A percentile compares a stretch with the other conserved stretches of the same genome.
These are phyloP conservation scores for Aureobasidium sp. DNA, from an alignment of 2,329 filamentous ascomycete species.

Conservation along the genomic window DNA sequence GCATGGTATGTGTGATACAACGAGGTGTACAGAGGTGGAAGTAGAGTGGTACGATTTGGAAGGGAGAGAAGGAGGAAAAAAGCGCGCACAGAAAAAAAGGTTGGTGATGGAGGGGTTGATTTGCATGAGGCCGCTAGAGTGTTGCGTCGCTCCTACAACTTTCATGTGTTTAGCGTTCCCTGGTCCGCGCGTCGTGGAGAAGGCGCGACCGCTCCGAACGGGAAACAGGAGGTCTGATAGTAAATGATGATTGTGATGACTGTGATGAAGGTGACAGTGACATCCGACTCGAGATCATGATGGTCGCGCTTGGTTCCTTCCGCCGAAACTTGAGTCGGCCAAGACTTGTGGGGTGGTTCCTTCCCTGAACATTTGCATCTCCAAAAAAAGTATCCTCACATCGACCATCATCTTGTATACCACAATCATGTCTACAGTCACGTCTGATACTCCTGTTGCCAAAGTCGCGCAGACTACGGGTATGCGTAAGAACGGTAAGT, in stretches of 20 bases:
- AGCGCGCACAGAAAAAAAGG: conserved; percentile 1
- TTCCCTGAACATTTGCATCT: conserved; percentile 8
- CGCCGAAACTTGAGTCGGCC: not conserved
- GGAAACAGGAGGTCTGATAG: not conserved
- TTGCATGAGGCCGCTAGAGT: not conserved
- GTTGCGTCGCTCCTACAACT: conserved; percentile 6
- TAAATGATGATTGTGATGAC: not conserved
- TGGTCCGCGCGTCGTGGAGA: conserved; percentile 5
- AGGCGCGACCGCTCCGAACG: conserved; percentile 1
- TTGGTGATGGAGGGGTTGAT: not conserved
- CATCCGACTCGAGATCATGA: not conserved
- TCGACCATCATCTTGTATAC: not conserved
- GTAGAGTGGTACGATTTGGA: not conserved
- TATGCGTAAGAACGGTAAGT: conserved; percentile 85
- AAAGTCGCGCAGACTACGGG: conserved; percentile 45
- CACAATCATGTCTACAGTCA: conserved; percentile 50
- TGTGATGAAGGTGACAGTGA: conserved; percentile 3
- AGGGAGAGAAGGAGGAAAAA: not conserved
- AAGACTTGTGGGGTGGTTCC: conserved; percentile 6
- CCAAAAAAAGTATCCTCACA: conserved; percentile 8
- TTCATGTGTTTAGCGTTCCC: conserved; percentile 9
- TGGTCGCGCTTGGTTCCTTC: not conserved
- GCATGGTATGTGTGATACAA: conserved; percentile 30
- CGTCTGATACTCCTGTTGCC: conserved; percentile 41
- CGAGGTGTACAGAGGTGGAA: not conserved